A percentile compares a stretch with the other conserved stretches of the same genome.
phyloP scores from a whole-genome alignment of 2,329 filamentous ascomycete genomes.

The Neospermospora avenae region DNA sequence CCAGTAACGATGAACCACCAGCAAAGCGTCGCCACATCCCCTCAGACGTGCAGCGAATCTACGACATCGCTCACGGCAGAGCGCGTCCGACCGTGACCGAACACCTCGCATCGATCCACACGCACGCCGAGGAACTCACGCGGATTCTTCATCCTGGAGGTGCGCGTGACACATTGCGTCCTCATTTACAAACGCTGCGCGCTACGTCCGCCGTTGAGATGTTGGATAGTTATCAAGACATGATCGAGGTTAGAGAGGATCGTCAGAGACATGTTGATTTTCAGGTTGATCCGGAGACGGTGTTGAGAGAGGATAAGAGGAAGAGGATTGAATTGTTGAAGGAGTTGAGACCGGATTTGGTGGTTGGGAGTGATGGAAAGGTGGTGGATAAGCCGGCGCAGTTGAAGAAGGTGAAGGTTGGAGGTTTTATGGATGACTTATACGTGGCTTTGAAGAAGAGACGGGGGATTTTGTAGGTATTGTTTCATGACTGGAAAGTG shows the following conservation, averaged over 20 bases:
- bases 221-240: slow-evolving; percentile 8
- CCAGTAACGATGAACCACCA: neutral
- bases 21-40: neutral
- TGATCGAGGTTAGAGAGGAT: slow-evolving; percentile 5
- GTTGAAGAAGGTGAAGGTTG: neutral
- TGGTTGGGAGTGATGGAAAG: neutral
- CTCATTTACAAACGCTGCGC: neutral
- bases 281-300: neutral
- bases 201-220: slow-evolving; percentile 6
- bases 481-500: neutral
- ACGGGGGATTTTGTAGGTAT: neutral
- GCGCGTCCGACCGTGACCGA: slow-evolving; percentile 5
- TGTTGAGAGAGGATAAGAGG: neutral
- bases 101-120: neutral
- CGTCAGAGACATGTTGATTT: neutral
- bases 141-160: neutral
- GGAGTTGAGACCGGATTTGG: neutral
- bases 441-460: neutral
- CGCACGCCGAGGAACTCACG: neutral
- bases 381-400: neutral
- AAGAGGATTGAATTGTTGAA: neutral
- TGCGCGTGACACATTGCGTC: neutral
- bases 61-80: slow-evolving; percentile 1
- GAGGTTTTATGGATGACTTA: neutral
- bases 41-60: neutral